Percentiles rank a stretch among this genome's conserved stretches.
phyloP scores from a whole-genome alignment of 345 rosid genomes.

The Geranium rotundifolium region DNA sequence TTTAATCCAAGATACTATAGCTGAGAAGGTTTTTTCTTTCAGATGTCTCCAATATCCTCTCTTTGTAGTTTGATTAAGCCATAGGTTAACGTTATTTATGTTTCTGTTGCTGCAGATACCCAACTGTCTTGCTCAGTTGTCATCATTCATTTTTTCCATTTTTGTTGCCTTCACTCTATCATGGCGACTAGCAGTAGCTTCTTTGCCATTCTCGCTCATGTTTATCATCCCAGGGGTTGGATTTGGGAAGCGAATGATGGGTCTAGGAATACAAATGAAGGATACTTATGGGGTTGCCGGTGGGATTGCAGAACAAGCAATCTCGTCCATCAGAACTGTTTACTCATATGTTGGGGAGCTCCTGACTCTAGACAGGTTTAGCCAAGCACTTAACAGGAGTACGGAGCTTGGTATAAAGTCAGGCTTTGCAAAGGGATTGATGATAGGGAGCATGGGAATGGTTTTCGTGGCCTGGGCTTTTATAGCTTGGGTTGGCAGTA shows the following conservation, averaged over 20 bases:
- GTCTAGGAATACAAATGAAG: conserved; percentile 22
- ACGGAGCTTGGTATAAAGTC: conserved; percentile 34
- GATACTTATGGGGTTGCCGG: conserved; percentile 36
- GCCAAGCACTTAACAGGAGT: conserved; percentile 24
- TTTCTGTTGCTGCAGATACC: conserved; percentile 27
- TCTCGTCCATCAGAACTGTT: conserved; percentile 40
- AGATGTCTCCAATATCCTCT: neutral
- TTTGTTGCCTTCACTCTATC: conserved; percentile 30
- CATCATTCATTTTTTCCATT: conserved; percentile 28
- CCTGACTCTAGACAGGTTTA: conserved; percentile 26
- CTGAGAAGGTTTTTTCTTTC: conserved; percentile 29
- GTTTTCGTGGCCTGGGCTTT: conserved; percentile 41
- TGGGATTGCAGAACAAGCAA: conserved; percentile 43
- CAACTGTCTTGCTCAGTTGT: conserved; percentile 23
- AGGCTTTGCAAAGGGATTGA: conserved; percentile 44
- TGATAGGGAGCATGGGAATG: conserved; percentile 49
- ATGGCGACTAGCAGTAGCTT: conserved; percentile 39
- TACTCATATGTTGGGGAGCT: conserved; percentile 41
- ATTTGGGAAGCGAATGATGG: conserved; percentile 34
- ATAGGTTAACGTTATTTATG: neutral
- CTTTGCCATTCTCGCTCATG: conserved; percentile 37
- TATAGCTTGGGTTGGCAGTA: conserved; percentile 43
- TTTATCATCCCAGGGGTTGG: conserved; percentile 32
- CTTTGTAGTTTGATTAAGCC: neutral
- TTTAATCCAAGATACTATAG: conserved; percentile 33